These are phyloP conservation scores for Picochlorum costavermella DNA, from an alignment of 139 green algal species.

Conservation along the genomic window DNA sequence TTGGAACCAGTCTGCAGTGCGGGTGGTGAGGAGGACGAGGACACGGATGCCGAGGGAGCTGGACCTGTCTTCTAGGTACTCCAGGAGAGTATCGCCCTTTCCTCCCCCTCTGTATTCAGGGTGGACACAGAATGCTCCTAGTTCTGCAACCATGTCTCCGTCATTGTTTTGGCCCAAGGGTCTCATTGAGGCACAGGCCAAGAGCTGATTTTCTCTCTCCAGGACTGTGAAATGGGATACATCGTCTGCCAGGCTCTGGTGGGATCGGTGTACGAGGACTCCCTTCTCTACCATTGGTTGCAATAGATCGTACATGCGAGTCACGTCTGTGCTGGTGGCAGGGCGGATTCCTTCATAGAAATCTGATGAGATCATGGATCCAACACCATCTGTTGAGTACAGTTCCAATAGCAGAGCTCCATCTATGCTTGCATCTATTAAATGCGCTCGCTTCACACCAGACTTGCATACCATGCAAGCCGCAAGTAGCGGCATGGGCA, in stretches of 20 bases:
- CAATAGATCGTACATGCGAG: constrained; percentile 50
- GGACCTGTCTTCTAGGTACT: constrained; percentile 40
- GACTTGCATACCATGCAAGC: constrained; percentile 32
- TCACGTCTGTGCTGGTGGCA: constrained; percentile 50
- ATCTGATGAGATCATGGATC: constrained; percentile 87
- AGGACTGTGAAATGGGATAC: constrained; percentile 45
- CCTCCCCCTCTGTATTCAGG: constrained; percentile 64
- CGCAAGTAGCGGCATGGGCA: constrained; percentile 31
- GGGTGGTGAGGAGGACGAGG: constrained; percentile 28
- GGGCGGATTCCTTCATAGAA: constrained; percentile 87
- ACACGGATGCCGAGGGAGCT: constrained; percentile 28
- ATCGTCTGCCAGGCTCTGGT: constrained; percentile 30
- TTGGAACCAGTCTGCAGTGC: constrained; percentile 83
- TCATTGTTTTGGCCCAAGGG: constrained; percentile 38
- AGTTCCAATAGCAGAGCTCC: constrained; percentile 78
- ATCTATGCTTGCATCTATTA: constrained; percentile 31
- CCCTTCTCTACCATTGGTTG: constrained; percentile 48
- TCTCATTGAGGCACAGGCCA: constrained; percentile 74
- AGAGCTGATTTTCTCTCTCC: constrained; percentile 50
- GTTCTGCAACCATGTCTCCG: constrained; percentile 53
- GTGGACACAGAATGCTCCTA: constrained; percentile 82
- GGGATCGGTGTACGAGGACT: constrained; percentile 28
- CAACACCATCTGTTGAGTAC: constrained; percentile 87
- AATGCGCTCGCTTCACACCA: constrained; percentile 68
- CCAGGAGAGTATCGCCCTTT: constrained; percentile 82